Evolutionary conservation across 2,329 filamentous ascomycete species (phyloP).

Genomic region (Polychaeton citri): DNA sequence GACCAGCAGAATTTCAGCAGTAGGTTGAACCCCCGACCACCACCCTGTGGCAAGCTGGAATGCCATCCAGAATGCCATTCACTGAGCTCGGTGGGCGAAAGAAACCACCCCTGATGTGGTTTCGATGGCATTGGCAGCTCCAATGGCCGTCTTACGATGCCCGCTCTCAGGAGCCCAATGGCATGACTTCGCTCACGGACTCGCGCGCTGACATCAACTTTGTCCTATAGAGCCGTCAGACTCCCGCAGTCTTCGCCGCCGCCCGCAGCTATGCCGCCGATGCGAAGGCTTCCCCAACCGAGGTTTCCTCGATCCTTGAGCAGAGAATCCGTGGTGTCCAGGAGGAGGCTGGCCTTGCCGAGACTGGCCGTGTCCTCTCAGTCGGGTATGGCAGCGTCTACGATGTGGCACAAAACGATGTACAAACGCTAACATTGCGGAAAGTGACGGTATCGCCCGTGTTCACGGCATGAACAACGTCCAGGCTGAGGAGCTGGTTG

Average conservation of each 20-base stretch:
- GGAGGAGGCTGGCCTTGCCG: conserved; percentile 89
- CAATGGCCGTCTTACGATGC: conserved; percentile 22
- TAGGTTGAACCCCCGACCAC: conserved; percentile 51
- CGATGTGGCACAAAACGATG: conserved; percentile 11
- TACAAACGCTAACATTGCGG: conserved; percentile 19
- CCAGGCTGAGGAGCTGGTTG: conserved; percentile 98
- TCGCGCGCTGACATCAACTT: conserved; percentile 37
- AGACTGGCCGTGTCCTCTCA: conserved; percentile 97
- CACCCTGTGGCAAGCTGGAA: too few relatives aligned
- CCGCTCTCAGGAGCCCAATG: neutral
- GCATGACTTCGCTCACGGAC: conserved; percentile 8
- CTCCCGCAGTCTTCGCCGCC: conserved; percentile 63
- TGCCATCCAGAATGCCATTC: conserved; percentile 27
- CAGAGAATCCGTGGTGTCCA: conserved; percentile 97
- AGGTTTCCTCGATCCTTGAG: conserved; percentile 98
- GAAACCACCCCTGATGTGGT: conserved; percentile 26
- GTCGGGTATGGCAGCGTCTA: conserved; percentile 67
- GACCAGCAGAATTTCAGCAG: conserved; percentile 78
- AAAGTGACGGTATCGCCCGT: conserved; percentile 99
- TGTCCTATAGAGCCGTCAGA: conserved; percentile 62
- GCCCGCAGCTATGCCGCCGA: conserved; percentile 82
- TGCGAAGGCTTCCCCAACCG: conserved; percentile 88
- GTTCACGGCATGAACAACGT: conserved; percentile 99
- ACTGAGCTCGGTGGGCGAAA: conserved; percentile 26
- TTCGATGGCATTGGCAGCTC: conserved; percentile 20